Base-by-base conservation (phyloP, 1,139 yeast genomes). In the Trichomonascaceae sp. region DNA sequence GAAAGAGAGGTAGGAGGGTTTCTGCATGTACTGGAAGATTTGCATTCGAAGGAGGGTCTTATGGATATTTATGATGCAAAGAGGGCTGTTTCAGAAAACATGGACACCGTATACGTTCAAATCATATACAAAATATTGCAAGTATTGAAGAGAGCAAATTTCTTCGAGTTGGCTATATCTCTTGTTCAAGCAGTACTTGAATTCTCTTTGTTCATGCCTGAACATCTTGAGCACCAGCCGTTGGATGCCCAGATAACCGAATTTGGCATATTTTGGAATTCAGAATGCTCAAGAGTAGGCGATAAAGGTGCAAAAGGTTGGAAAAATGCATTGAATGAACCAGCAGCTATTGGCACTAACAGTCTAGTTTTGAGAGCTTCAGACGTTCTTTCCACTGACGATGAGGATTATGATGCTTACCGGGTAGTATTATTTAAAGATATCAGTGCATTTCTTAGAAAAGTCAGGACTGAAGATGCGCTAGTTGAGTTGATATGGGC, bases 271-370 rank as follows among this genome's bases (percentile, higher is more conserved):
- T 62, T 54, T 49, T 62, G 65, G 65, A 51, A 55, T 15, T 52
- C 55, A 50, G 65, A 62, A 45, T 51, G 57, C 1, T 48, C 58
- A 1, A 55, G 63, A 19, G 53, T 62, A 36, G 63, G 64, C 5
- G 65, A 62, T 18, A 41, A 49, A 6, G 58, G 57, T 10, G 60
- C 61, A 1, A 45, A 20, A 18, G 62, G 61, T 12, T 55, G 60
- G 59, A 36, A 24, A 10, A 32, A 53, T 41, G 48, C 57, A 22
- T 12, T 15, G 15, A 1, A 13, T 12, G 38, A 27, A 44, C 50
- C 22, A 12, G 7, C 20, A 2, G 46, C 45, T 12, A 51, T 49
- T 17, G 24, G 45, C 15, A 45, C 10, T 22, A 45, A 47, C 13
- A 50, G 22, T 48, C 6, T 41, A 39, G 19, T 50, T 36, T 3